phyloP scores from a whole-genome alignment of 257 asterid genomes.

The Solanum commersonii region DNA sequence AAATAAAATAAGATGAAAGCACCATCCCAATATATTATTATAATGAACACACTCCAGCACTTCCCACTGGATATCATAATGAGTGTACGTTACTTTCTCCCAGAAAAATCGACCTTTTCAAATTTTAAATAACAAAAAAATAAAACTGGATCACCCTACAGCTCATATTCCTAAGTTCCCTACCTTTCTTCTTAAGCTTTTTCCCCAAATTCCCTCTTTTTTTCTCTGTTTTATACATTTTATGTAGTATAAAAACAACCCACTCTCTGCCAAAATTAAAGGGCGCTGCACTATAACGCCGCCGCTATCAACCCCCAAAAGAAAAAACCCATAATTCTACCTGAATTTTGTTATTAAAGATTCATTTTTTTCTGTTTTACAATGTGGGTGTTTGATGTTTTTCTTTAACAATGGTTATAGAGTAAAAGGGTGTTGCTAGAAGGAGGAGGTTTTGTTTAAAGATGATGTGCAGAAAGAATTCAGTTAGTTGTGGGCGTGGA shows the following conservation, averaged over 20 bases:
- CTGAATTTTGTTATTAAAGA: neutral
- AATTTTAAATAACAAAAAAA: neutral
- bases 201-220: neutral
- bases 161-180: constrained; percentile 26
- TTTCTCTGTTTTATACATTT: neutral
- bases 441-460: neutral
- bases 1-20: neutral
- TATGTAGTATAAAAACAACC: neutral
- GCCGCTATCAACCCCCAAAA: neutral
- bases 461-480: constrained; percentile 64
- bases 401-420: neutral
- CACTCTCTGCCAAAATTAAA: constrained; percentile 10
- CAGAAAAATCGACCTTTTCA: neutral
- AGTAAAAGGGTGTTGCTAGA: neutral
- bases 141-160: neutral
- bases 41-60: neutral
- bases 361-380: neutral
- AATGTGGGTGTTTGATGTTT: neutral
- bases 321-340: neutral
- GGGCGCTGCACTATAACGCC: constrained; percentile 18
- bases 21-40: neutral
- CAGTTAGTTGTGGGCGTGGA: constrained; percentile 34
- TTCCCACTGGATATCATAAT: neutral
- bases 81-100: constrained; percentile 3
- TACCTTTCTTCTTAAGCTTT: constrained; percentile 22